Evolutionary conservation across 192 early-diverging fungal species (phyloP).

Genomic region (Gonapodya prolifera): DNA sequence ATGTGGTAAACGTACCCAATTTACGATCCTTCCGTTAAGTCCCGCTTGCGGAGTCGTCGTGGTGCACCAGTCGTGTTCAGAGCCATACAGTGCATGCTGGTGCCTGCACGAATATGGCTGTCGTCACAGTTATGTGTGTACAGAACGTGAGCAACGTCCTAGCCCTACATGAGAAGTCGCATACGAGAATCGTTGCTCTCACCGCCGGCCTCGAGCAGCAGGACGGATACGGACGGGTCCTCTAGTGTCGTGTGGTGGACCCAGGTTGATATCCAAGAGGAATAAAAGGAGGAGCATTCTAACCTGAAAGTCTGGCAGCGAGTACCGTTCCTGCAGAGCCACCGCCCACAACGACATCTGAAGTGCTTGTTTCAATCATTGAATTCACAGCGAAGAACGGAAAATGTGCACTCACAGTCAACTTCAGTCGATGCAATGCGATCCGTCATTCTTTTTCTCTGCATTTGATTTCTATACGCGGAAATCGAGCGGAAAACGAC

Average conservation of each 20-base stretch:
- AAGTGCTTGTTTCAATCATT: neutral
- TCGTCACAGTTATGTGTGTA: too few relatives aligned
- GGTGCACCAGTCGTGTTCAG: constrained; percentile 1
- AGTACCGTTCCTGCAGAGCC: neutral
- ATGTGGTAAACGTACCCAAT: neutral
- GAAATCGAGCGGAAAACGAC: too few relatives aligned
- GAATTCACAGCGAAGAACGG: too few relatives aligned
- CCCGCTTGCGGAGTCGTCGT: constrained; percentile 1
- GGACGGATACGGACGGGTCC: constrained; percentile 21
- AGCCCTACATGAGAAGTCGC: neutral
- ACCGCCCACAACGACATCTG: neutral
- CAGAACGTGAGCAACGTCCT: too few relatives aligned
- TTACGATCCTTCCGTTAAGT: neutral
- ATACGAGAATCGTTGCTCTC: neutral
- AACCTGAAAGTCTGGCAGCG: neutral
- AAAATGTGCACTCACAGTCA: neutral
- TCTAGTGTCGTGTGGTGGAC: constrained; percentile 17
- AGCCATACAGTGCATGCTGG: neutral
- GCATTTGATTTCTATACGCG: too few relatives aligned
- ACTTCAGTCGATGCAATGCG: neutral
- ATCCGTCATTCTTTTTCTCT: neutral
- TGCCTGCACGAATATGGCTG: neutral
- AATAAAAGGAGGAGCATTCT: neutral
- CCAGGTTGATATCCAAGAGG: too few relatives aligned
- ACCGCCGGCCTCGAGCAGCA: constrained; percentile 27